These are phyloP conservation scores for Torulaspora maleeae DNA, from an alignment of 805 yeast species.

Conservation along the genomic window DNA sequence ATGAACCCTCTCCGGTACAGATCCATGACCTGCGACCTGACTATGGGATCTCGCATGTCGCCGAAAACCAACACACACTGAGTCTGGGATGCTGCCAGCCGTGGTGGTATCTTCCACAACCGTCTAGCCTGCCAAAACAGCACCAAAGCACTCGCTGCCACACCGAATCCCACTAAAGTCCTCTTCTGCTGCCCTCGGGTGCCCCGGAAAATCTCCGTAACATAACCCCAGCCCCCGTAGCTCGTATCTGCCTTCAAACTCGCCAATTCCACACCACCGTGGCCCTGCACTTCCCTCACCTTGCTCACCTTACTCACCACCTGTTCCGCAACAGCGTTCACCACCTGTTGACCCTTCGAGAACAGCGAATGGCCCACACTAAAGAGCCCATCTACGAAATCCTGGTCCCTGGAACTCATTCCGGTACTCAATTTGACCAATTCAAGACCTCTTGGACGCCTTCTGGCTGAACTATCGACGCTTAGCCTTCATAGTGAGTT, in stretches of 20 bases:
- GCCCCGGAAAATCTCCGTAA: background rate
- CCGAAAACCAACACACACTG: constrained; percentile 31
- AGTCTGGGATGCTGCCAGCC: constrained; percentile 16
- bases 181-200: constrained; percentile 1
- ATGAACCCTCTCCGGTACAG: constrained; percentile 33
- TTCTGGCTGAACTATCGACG: background rate
- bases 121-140: constrained; percentile 15
- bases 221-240: background rate
- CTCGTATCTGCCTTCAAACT: background rate
- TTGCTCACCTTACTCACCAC: constrained; percentile 6
- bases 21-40: constrained; percentile 36
- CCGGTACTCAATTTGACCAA: background rate
- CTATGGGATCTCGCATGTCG: constrained; percentile 35
- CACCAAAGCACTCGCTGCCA: constrained; percentile 17
- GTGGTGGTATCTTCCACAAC: constrained; percentile 15
- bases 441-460: background rate
- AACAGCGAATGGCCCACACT: constrained; percentile 17
- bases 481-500: background rate
- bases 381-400: constrained; percentile 27
- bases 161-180: constrained; percentile 15
- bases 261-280: background rate
- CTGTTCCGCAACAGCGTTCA: constrained; percentile 10
- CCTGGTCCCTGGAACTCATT: constrained; percentile 16
- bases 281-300: constrained; percentile 2
- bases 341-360: constrained; percentile 11